These are phyloP conservation scores for Umbelopsis sp. DNA, from an alignment of 192 early-diverging fungal genomes.

Conservation along the genomic window DNA sequence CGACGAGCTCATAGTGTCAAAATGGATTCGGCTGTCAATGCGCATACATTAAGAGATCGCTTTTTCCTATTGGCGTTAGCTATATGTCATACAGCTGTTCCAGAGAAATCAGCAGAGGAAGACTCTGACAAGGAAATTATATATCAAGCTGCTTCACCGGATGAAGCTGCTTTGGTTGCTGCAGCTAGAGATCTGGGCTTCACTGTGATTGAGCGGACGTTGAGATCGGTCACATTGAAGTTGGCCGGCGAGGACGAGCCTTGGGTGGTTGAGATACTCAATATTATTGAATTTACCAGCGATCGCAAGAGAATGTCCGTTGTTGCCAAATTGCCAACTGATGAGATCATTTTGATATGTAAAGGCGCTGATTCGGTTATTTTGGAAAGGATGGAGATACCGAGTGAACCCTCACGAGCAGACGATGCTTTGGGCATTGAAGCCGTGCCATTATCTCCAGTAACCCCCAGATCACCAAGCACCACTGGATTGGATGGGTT, in stretches of 20 bases:
- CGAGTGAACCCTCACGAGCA: slow-evolving; percentile 53
- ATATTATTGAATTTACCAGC: slow-evolving; percentile 74
- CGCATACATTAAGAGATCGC: slow-evolving; percentile 61
- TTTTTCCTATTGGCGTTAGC: slow-evolving; percentile 78
- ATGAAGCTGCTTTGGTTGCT: slow-evolving; percentile 68
- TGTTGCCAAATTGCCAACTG: slow-evolving; percentile 47
- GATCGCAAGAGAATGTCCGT: slow-evolving; percentile 74
- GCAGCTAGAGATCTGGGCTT: slow-evolving; percentile 61
- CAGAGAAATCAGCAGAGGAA: slow-evolving; percentile 62
- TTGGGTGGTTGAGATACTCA: slow-evolving; percentile 56
- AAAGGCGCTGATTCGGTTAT: slow-evolving; percentile 81
- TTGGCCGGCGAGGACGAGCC: slow-evolving; percentile 28
- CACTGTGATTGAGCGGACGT: slow-evolving; percentile 53
- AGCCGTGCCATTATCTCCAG: background rate
- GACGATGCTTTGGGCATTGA: background rate
- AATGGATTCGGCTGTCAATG: slow-evolving; percentile 64
- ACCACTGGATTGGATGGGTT: background rate
- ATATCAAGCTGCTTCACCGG: slow-evolving; percentile 60
- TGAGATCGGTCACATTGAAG: slow-evolving; percentile 54
- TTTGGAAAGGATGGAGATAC: slow-evolving; percentile 61
- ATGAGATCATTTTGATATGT: slow-evolving; percentile 55
- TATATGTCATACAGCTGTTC: slow-evolving; percentile 82
- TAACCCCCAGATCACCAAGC: background rate
- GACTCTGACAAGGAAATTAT: slow-evolving; percentile 24
- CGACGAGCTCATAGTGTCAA: slow-evolving; percentile 69